A percentile compares a stretch with the other conserved stretches of the same genome.
phyloP scores from a whole-genome alignment of 768 basidiomycete species.

The Collybiopsis luxurians region DNA sequence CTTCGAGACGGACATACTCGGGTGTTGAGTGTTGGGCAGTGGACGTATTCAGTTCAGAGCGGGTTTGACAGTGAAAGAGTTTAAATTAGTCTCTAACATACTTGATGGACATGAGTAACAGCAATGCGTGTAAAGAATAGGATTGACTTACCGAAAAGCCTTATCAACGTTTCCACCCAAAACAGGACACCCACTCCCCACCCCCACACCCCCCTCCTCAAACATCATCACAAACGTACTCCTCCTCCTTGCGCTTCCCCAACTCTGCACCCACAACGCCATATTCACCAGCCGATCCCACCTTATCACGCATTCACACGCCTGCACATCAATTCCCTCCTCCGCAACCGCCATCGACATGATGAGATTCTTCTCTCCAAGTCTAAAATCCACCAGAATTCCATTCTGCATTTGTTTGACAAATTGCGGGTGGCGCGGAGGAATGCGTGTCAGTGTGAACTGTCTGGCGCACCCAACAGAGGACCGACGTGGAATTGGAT shows the following conservation, averaged over 20 bases:
- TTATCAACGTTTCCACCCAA: slow-evolving; percentile 62
- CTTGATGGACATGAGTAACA: no score
- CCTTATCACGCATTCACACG: slow-evolving; percentile 78
- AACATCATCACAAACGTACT: slow-evolving; percentile 80
- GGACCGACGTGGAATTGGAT: slow-evolving; percentile 52
- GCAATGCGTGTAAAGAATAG: no score
- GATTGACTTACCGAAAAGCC: no score
- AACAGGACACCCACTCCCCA: slow-evolving; percentile 35
- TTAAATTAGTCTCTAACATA: no score
- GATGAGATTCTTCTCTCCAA: slow-evolving; percentile 69
- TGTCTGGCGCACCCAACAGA: slow-evolving; percentile 66
- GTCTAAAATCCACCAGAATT: slow-evolving; percentile 60
- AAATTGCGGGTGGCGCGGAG: slow-evolving; percentile 66
- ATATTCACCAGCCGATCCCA: slow-evolving; percentile 78
- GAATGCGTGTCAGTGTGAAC: slow-evolving; percentile 51
- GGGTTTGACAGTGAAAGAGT: no score
- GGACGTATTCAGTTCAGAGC: no score
- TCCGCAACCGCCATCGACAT: slow-evolving; percentile 81
- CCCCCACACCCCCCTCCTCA: slow-evolving; percentile 41
- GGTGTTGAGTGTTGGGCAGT: no score
- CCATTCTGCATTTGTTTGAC: slow-evolving; percentile 49
- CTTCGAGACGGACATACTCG: slow-evolving; percentile 58
- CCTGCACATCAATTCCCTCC: slow-evolving; percentile 82
- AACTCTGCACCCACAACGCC: slow-evolving; percentile 81
- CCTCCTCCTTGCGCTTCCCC: slow-evolving; percentile 73